A percentile compares a stretch with the other conserved stretches of the same genome.
Evolutionary conservation across 1,284 basidiomycete genomes (phyloP).

Genomic region (Pseudozyma tsukubaensis): DNA sequence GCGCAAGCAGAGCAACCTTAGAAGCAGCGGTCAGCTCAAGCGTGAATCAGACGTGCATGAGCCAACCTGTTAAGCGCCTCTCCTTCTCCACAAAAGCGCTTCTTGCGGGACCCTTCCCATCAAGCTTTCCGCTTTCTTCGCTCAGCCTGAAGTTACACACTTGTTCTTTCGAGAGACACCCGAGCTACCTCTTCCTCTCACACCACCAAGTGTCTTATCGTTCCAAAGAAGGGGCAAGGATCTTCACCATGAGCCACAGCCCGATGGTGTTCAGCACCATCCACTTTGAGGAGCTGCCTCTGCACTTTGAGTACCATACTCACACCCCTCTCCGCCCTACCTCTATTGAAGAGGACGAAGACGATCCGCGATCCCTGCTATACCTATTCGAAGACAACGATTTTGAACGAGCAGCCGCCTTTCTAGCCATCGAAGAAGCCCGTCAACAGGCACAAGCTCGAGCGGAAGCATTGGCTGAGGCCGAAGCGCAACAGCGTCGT

Average conservation of each 20-base stretch:
- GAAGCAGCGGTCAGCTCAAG: conserved; percentile 1
- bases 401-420: conserved; percentile 29
- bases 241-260: conserved; percentile 19
- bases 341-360: conserved; percentile 42
- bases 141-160: no score
- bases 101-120: no score
- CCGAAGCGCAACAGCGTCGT: conserved; percentile 18
- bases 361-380: conserved; percentile 47
- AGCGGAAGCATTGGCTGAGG: conserved; percentile 24
- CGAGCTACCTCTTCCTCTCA: no score
- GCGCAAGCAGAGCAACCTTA: neutral
- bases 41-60: conserved; percentile 8
- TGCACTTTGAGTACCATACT: conserved; percentile 16
- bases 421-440: conserved; percentile 23
- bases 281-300: conserved; percentile 40
- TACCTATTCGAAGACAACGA: conserved; percentile 53
- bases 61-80: conserved; percentile 1
- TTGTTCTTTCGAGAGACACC: no score
- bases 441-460: conserved; percentile 23
- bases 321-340: conserved; percentile 29
- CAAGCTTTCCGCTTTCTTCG: no score
- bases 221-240: no score
- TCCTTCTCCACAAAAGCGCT: no score
- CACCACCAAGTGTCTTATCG: no score
- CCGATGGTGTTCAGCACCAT: conserved; percentile 24